Conservation (phyloP, 805 yeast genomes). For the Suhomyces faveliae region DNA sequence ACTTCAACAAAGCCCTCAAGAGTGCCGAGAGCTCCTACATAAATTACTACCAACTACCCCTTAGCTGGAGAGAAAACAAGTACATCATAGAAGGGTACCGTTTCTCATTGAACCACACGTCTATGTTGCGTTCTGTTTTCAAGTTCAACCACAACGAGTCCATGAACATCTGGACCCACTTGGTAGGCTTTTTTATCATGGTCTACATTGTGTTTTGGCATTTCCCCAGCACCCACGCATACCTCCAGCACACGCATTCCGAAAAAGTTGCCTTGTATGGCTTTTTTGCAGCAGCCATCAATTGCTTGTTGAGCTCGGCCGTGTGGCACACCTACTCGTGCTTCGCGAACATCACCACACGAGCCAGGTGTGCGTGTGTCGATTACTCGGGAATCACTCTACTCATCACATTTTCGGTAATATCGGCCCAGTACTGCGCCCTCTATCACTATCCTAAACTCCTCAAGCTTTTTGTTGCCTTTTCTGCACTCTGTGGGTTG, state of each 20-base stretch:
- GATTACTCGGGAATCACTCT: conserved; percentile 95
- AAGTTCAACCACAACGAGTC: conserved; percentile 77
- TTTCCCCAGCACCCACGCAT: conserved; percentile 61
- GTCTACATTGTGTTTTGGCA: conserved; percentile 55
- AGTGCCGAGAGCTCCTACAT: conserved; percentile 58
- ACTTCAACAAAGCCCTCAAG: conserved; percentile 50
- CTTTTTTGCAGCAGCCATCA: conserved; percentile 69
- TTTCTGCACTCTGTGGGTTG: conserved; percentile 65
- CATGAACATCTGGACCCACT: conserved; percentile 90
- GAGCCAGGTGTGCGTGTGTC: conserved; percentile 83
- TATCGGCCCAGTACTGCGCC: conserved; percentile 81
- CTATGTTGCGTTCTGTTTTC: conserved; percentile 61
- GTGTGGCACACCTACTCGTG: conserved; percentile 92
- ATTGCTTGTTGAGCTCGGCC: conserved; percentile 75
- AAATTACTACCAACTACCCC: conserved; percentile 84
- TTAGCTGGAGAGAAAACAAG: conserved; percentile 91
- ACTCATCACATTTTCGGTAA: conserved; percentile 82
- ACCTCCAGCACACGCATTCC: conserved; percentile 37
- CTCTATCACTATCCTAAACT: conserved; percentile 61
- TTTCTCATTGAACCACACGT: conserved; percentile 62
- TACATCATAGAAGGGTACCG: conserved; percentile 83
- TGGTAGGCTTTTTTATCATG: conserved; percentile 63
- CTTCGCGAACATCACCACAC: conserved; percentile 58
- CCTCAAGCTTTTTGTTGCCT: conserved; percentile 47
- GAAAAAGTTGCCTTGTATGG: conserved; percentile 54